A percentile compares a stretch with the other conserved stretches of the same genome.
phyloP scores from a whole-genome alignment of 495 filamentous ascomycete species.

The Talaromyces adpressus region DNA sequence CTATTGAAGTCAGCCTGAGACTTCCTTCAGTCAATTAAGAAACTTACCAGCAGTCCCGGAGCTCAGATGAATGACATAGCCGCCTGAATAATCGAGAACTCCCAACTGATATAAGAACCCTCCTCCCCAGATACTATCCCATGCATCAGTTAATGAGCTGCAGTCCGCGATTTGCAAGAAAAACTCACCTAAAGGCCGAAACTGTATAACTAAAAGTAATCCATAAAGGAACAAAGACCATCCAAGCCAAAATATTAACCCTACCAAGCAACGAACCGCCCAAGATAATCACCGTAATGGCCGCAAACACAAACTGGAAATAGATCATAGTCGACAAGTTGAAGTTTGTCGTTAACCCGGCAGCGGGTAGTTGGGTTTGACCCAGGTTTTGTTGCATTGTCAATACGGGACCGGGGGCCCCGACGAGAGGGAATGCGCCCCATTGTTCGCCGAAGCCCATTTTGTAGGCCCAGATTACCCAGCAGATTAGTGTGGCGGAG shows the following conservation, averaged over 20 bases:
- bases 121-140: slow-evolving; percentile 49
- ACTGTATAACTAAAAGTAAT: slow-evolving; percentile 34
- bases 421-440: slow-evolving; percentile 42
- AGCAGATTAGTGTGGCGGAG: slow-evolving; percentile 44
- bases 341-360: slow-evolving; percentile 31
- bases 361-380: slow-evolving; percentile 38
- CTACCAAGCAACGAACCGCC: slow-evolving; percentile 45
- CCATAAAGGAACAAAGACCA: slow-evolving; percentile 52
- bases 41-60: slow-evolving; percentile 40
- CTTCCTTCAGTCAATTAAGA: not conserved
- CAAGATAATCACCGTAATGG: slow-evolving; percentile 48
- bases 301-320: slow-evolving; percentile 55
- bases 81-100: slow-evolving; percentile 52
- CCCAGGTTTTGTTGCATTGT: slow-evolving; percentile 37
- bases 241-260: slow-evolving; percentile 51
- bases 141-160: slow-evolving; percentile 11
- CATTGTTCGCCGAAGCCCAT: slow-evolving; percentile 40
- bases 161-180: no score
- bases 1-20: slow-evolving; percentile 11
- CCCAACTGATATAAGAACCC: slow-evolving; percentile 45
- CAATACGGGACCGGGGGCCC: slow-evolving; percentile 41
- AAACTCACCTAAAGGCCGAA: slow-evolving; percentile 18
- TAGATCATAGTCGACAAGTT: slow-evolving; percentile 50
- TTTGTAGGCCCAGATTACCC: slow-evolving; percentile 52
- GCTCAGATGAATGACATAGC: slow-evolving; percentile 52